Evolutionary conservation across 768 basidiomycete genomes (phyloP).

Genomic region (Lenzites betulinus): DNA sequence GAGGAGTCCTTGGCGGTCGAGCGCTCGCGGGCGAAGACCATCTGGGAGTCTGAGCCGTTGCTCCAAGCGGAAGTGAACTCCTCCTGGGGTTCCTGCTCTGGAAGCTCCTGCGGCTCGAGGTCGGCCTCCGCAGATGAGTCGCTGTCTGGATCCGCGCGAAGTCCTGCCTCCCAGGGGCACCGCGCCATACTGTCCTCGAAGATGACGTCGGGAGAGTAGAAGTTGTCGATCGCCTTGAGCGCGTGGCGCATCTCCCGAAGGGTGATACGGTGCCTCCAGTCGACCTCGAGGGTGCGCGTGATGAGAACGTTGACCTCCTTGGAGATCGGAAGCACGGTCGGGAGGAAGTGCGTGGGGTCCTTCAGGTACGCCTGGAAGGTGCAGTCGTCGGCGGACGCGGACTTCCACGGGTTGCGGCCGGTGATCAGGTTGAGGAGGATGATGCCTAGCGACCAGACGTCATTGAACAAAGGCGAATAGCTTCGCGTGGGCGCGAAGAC

Average conservation of each 20-base stretch:
- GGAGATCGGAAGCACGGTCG: constrained; percentile 45
- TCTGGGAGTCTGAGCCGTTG: constrained; percentile 32
- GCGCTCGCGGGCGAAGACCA: constrained; percentile 32
- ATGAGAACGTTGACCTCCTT: constrained; percentile 38
- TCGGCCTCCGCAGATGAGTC: constrained; percentile 53
- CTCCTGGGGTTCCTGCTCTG: constrained; percentile 30
- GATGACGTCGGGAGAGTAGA: constrained; percentile 74
- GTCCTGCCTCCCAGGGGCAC: constrained; percentile 75
- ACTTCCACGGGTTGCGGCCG: constrained; percentile 95
- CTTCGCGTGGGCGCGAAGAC: constrained; percentile 59
- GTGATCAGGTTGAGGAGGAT: constrained; percentile 95
- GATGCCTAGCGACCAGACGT: constrained; percentile 96
- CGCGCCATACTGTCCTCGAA: constrained; percentile 82
- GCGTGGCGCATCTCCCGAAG: constrained; percentile 53
- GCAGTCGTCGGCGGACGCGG: constrained; percentile 78
- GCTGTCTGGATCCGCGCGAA: constrained; percentile 50
- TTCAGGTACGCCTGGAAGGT: constrained; percentile 88
- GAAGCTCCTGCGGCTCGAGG: constrained; percentile 44
- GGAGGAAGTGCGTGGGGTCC: constrained; percentile 79
- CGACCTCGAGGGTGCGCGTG: constrained; percentile 35
- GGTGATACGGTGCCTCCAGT: constrained; percentile 38
- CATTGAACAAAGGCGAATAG: constrained; percentile 88
- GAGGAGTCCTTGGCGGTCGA: constrained; percentile 20
- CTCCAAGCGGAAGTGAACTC: constrained; percentile 28
- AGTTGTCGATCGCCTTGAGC: constrained; percentile 57